Base-by-base conservation (phyloP, 345 rosid species). In the Eutrema japonicum region DNA sequence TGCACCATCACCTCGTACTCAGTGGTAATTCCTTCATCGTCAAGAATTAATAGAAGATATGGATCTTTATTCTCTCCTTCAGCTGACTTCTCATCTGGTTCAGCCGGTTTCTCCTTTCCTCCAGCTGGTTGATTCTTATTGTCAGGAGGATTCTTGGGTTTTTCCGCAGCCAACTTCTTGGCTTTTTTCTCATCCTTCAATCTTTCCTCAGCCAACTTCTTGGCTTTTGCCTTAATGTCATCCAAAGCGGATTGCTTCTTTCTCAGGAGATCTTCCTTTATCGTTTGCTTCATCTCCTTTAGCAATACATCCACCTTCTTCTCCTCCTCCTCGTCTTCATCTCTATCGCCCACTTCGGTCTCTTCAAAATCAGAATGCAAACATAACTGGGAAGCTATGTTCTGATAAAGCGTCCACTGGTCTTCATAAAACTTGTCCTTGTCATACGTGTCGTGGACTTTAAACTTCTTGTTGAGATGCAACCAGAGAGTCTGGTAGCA, bases 11-110 rank as follows among this genome's bases (percentile, higher is more conserved):
- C 33, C 48, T 8, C 4, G 1, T 60, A 10, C 37, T 70, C 77
- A 2, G 29, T 67, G 40, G 51, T 26, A 22, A 43, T 67, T 27
- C 71, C 74, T 58, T 79, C 81, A 55, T 76, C 87, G 40, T 85
- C 86, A 70, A 86, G 68, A 68, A 86, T 78, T 32, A 86, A 60
- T 8, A 87, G 41, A 78, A 87, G 67, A 60, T 43, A 75, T 0
- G 13, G 6, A 2, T 4, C 26, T 8, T 58, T 58, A 7, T 61
- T 52, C 54, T 13, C 72, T 38, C 1, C 62, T 41, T 2, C 53
- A 3, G 9, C 4, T 8, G 36, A 1, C 2, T 3, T 33, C 9
- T 41, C 40, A 1, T 0, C 71, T 51, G 11, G 16, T 13, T 1
- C 42, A 14, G 4, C 1, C 0, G 1, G 2, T 3, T 45, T 32